Base-by-base conservation (phyloP, 192 early-diverging fungal genomes). In the Linnemannia schmuckeri region DNA sequence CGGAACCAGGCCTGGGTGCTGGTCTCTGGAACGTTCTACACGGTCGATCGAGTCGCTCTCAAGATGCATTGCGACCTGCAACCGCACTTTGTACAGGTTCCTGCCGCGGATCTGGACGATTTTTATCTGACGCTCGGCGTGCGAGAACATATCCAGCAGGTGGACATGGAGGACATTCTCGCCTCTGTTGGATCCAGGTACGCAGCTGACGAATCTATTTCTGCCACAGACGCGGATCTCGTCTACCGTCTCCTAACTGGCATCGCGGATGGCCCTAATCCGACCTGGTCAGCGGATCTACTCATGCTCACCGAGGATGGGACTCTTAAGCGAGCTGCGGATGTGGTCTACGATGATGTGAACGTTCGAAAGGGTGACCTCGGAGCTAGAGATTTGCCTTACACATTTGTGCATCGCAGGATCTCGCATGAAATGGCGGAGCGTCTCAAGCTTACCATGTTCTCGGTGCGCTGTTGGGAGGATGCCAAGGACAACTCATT, bases 271-370 rank as follows among this genome's bases (percentile, higher is more conserved):
- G 33, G 5, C 0, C 2, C 12, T 9, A 10, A 15, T 1, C 71
- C 30, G 30, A 30, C 3, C 0, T 75, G 55, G 30, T 54, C 44
- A 1, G 24, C 55, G 4, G 24, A 75, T 13, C 57, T 83, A 0
- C 63, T 66, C 37, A 6, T 82, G 0, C 37, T 78, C 18, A 80
- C 86, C 1, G 18, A 71, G 15, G 76, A 82, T 10, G 44, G 6
- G 0, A 24, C 24, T 10, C 35, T 88, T 6, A 38, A 69, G 68
- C 24, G 35, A 15, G 33, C 82, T 5, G 27, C 33, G 0, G 77
- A 77, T 6, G 77, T 88, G 0, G 82, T 82, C 7, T 88, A 40
- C 74, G 73, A 88, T n/a, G 77, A 88, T 27, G 30, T 75, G 42
- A 81, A 55, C 13, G 35, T 35, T 10, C 52, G 44, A 9, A 5